phyloP scores from a whole-genome alignment of 208 protist species.

The Leishmania tarentolae region DNA sequence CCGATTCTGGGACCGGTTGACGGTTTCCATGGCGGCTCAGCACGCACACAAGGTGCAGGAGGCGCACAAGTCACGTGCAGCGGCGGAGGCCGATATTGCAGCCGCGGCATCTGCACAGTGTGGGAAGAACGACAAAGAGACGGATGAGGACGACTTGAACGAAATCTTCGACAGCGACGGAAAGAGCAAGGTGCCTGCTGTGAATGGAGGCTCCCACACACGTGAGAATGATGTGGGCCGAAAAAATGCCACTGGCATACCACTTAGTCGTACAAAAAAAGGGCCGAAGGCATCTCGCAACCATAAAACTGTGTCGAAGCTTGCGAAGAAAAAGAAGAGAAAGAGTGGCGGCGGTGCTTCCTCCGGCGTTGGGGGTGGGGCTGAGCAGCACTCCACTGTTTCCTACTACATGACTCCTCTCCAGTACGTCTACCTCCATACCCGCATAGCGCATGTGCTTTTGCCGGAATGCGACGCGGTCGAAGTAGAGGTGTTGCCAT shows the following conservation, averaged over 20 bases:
- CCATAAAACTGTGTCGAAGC: slow-evolving; percentile 9
- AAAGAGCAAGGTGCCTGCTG: not conserved
- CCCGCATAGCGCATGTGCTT: slow-evolving; percentile 72
- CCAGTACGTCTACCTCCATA: slow-evolving; percentile 89
- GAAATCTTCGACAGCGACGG: slow-evolving; percentile 15
- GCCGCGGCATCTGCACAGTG: slow-evolving; percentile 1
- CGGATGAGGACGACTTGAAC: slow-evolving; percentile 34
- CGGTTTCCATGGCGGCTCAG: slow-evolving; percentile 58
- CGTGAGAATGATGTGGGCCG: not conserved
- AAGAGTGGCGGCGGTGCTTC: slow-evolving; percentile 3
- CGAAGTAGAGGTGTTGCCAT: slow-evolving; percentile 77
- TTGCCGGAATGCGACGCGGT: slow-evolving; percentile 56
- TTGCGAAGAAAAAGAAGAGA: slow-evolving; percentile 22
- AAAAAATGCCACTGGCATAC: not conserved
- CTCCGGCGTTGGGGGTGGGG: not conserved
- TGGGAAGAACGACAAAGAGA: not conserved
- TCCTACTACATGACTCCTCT: slow-evolving; percentile 72
- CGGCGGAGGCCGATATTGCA: slow-evolving; percentile 16
- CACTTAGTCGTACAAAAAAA: not conserved
- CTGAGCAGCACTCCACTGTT: slow-evolving; percentile 25
- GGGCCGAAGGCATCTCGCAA: not conserved
- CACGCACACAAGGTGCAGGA: slow-evolving; percentile 33
- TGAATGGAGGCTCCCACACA: not conserved
- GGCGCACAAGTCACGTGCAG: slow-evolving; percentile 20
- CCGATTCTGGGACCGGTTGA: slow-evolving; percentile 84